Conservation (phyloP, 352 stramenopile genomes). For the Globisporangium splendens region DNA sequence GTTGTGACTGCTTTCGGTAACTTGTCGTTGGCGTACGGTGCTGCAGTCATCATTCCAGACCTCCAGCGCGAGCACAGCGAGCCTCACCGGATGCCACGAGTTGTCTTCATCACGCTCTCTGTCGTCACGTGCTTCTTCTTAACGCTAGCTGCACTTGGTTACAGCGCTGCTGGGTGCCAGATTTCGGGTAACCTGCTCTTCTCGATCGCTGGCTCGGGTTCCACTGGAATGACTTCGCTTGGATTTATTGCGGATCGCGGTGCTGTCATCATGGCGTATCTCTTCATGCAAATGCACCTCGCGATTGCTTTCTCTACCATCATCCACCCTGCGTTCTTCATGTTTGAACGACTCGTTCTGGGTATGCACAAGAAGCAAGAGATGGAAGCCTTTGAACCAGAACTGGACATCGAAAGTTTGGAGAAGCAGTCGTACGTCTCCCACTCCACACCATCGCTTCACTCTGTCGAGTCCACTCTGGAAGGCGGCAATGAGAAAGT, state of each 20-base stretch:
- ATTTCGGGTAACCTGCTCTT: conserved; percentile 57
- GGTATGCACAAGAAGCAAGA: conserved; percentile 30
- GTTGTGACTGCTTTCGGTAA: conserved; percentile 44
- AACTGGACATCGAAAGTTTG: neutral
- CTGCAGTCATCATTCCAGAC: conserved; percentile 41
- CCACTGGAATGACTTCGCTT: conserved; percentile 20
- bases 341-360: conserved; percentile 38
- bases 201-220: conserved; percentile 25
- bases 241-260: conserved; percentile 34
- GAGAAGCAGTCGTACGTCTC: conserved; percentile 11
- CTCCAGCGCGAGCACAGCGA: conserved; percentile 46
- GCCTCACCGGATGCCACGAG: conserved; percentile 37
- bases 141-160: conserved; percentile 26
- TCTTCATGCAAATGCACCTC: conserved; percentile 55
- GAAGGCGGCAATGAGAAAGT: too few species aligned
- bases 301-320: conserved; percentile 45
- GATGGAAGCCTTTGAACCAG: neutral
- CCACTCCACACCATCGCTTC: conserved; percentile 6
- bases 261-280: conserved; percentile 32
- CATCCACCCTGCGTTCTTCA: conserved; percentile 41
- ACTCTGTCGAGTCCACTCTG: neutral
- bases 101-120: conserved; percentile 37
- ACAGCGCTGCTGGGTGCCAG: conserved; percentile 34
- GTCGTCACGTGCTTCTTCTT: conserved; percentile 43
- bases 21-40: conserved; percentile 46